Percentiles rank a stretch among this genome's conserved stretches.
Conservation (phyloP, 2,329 filamentous ascomycete species). For the Pleoardoris graminearum region DNA sequence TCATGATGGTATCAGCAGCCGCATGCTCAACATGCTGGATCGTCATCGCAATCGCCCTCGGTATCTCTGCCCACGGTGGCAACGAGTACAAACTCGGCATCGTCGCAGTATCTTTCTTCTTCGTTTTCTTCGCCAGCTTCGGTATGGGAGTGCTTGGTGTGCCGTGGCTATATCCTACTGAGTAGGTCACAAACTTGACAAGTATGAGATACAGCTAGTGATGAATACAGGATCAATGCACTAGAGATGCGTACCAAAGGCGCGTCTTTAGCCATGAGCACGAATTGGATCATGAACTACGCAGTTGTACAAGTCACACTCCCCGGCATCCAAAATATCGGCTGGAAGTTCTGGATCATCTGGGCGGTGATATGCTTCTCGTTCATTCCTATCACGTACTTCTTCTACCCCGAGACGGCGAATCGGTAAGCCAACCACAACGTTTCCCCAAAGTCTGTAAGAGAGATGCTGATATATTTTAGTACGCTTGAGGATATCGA, state of each 20-base stretch:
- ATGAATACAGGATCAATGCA: constrained; percentile 32
- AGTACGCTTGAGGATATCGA: constrained; percentile 55
- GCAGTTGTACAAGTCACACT: constrained; percentile 39
- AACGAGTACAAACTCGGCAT: constrained; percentile 51
- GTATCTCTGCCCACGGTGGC: constrained; percentile 47
- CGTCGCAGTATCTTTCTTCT: constrained; percentile 53
- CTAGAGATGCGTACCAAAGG: constrained; percentile 43
- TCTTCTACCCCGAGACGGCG: constrained; percentile 58
- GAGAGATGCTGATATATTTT: not conserved
- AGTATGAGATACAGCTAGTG: not conserved
- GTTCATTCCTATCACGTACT: constrained; percentile 57
- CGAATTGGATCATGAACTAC: constrained; percentile 42
- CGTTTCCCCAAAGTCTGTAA: not conserved
- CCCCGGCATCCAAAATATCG: constrained; percentile 47
- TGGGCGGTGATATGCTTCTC: constrained; percentile 59
- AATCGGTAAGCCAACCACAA: constrained; percentile 22
- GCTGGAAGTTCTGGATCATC: constrained; percentile 59
- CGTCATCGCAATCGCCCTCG: constrained; percentile 52
- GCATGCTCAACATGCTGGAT: constrained; percentile 56
- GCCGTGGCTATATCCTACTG: constrained; percentile 42
- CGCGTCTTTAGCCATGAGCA: constrained; percentile 38
- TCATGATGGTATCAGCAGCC: constrained; percentile 55
- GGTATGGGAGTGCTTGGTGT: constrained; percentile 42
- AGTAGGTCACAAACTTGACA: constrained; percentile 15
- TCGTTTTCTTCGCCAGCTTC: constrained; percentile 42